Conservation (phyloP, 2,329 filamentous ascomycete genomes). For the Pseudocercospora musae region DNA sequence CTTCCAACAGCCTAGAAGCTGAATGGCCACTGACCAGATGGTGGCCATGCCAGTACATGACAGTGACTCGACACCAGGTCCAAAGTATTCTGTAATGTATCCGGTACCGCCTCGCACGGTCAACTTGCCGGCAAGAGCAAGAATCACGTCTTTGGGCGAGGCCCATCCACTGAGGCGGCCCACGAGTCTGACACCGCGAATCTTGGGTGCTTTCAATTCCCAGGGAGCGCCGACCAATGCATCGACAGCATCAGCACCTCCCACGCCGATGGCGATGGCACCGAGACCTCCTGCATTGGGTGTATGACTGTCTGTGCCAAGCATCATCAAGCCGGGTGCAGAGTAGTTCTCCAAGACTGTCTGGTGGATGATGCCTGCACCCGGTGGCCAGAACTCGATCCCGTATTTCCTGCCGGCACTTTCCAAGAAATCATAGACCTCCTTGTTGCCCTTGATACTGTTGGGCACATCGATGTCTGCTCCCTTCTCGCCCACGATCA, state of each 20-base stretch:
- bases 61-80: slow-evolving; percentile 77
- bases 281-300: slow-evolving; percentile 94
- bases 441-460: slow-evolving; percentile 87
- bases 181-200: slow-evolving; percentile 79
- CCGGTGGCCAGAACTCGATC: slow-evolving; percentile 93
- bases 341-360: slow-evolving; percentile 97
- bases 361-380: slow-evolving; percentile 95
- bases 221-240: slow-evolving; percentile 93
- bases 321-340: slow-evolving; percentile 96
- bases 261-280: slow-evolving; percentile 93
- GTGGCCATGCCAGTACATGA: slow-evolving; percentile 94
- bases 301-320: slow-evolving; percentile 95
- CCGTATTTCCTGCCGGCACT: slow-evolving; percentile 87
- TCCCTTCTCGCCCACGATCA: slow-evolving; percentile 93
- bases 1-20: slow-evolving; percentile 37
- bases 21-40: slow-evolving; percentile 49
- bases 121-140: slow-evolving; percentile 81
- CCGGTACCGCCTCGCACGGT: slow-evolving; percentile 90
- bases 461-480: slow-evolving; percentile 79
- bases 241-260: slow-evolving; percentile 94
- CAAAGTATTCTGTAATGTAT: slow-evolving; percentile 79
- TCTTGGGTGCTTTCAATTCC: slow-evolving; percentile 92
- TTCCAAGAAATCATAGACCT: slow-evolving; percentile 97
- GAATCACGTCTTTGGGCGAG: slow-evolving; percentile 91
- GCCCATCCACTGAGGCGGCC: slow-evolving; percentile 88